A percentile compares a stretch with the other conserved stretches of the same genome.
Conservation (phyloP, 495 filamentous ascomycete genomes). For the Aspergillus indologenus region DNA sequence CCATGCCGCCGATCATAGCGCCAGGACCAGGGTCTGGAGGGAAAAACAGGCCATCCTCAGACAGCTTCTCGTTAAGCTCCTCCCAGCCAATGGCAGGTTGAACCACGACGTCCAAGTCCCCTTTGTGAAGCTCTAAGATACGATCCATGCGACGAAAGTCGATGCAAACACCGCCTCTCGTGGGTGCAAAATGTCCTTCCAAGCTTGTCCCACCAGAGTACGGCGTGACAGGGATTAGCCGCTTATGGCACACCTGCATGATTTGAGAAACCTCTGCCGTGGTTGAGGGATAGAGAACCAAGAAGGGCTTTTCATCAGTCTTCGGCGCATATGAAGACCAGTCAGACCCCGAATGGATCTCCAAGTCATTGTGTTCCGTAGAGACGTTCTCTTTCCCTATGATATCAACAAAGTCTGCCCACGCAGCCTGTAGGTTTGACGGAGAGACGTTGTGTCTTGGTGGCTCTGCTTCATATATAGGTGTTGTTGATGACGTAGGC, state of each 20-base stretch:
- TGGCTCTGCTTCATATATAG: slow-evolving; percentile 56
- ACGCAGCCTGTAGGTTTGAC: slow-evolving; percentile 84
- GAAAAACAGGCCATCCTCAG: slow-evolving; percentile 58
- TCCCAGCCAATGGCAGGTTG: slow-evolving; percentile 67
- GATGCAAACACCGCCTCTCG: slow-evolving; percentile 59
- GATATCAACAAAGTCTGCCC: slow-evolving; percentile 84
- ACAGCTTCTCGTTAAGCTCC: slow-evolving; percentile 55
- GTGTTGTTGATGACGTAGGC: slow-evolving; percentile 67
- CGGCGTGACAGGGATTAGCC: slow-evolving; percentile 60
- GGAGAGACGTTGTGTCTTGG: slow-evolving; percentile 69
- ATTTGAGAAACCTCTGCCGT: slow-evolving; percentile 57
- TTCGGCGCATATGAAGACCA: slow-evolving; percentile 78
- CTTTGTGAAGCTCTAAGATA: slow-evolving; percentile 53
- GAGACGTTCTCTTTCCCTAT: slow-evolving; percentile 84
- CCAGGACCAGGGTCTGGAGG: slow-evolving; percentile 66
- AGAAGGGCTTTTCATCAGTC: slow-evolving; percentile 42
- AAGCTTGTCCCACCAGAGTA: slow-evolving; percentile 64
- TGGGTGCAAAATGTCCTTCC: slow-evolving; percentile 62
- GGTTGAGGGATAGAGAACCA: slow-evolving; percentile 49
- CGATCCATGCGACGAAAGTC: slow-evolving; percentile 64
- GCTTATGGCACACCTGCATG: slow-evolving; percentile 61
- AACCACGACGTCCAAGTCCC: slow-evolving; percentile 63
- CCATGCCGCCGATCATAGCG: slow-evolving; percentile 68
- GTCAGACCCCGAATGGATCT: slow-evolving; percentile 74
- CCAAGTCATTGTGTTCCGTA: slow-evolving; percentile 63